These are phyloP conservation scores for Fusarium illudens DNA, from an alignment of 2,329 filamentous ascomycete species.

Conservation along the genomic window DNA sequence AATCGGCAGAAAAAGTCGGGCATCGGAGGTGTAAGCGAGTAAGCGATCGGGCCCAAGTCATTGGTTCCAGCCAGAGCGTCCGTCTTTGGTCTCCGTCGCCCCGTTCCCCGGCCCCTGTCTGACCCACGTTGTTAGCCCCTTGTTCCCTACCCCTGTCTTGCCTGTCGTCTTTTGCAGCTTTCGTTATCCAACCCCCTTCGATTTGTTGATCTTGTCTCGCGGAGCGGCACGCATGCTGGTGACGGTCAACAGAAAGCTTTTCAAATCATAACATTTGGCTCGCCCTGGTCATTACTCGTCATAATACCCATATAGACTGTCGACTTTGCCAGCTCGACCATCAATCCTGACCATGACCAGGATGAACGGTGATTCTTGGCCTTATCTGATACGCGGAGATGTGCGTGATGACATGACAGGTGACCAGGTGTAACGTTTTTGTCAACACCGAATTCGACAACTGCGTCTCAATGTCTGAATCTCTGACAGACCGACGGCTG, in stretches of 20 bases:
- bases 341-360: neutral
- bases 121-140: slow-evolving; percentile 27
- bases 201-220: slow-evolving; percentile 11
- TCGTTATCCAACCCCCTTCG: slow-evolving; percentile 27
- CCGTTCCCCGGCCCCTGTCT: slow-evolving; percentile 26
- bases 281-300: neutral
- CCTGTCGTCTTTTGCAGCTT: slow-evolving; percentile 12
- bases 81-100: slow-evolving; percentile 18
- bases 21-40: slow-evolving; percentile 22
- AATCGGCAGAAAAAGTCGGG: slow-evolving; percentile 33
- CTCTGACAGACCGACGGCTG: slow-evolving; percentile 9
- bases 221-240: slow-evolving; percentile 2
- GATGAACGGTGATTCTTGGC: neutral
- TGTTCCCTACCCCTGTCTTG: slow-evolving; percentile 34
- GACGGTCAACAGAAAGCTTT: neutral
- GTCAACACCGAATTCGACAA: slow-evolving; percentile 5
- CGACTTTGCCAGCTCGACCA: neutral
- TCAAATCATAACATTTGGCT: slow-evolving; percentile 1
- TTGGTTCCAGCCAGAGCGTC: slow-evolving; percentile 28
- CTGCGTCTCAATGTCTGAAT: neutral
- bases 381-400: neutral
- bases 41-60: slow-evolving; percentile 32
- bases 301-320: neutral
- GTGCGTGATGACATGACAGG: slow-evolving; percentile 6
- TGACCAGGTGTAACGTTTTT: slow-evolving; percentile 8